Evolutionary conservation across 371 early-diverging fungal species (phyloP), one percentile per base, ranked within the genome.

Genomic region (Mucor piriformis): DNA sequence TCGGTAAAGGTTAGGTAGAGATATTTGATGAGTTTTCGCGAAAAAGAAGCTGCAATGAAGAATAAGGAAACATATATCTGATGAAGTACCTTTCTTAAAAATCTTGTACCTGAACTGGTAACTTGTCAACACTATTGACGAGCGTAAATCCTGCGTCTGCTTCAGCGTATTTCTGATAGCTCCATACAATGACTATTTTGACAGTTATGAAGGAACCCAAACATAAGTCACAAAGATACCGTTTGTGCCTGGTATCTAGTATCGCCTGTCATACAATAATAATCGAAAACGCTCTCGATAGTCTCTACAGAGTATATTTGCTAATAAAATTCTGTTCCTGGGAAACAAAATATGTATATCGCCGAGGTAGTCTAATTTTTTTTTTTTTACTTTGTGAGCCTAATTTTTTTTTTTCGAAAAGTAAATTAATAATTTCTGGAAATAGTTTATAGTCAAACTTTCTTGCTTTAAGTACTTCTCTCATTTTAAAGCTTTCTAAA

Each of bases 11-110:
- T 80, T 54, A 95, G 73, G 72, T 92, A 95, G 16, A 95, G 77
- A 63, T 95, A 96, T 71, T 96, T 96, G 42, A 96, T n/a, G 77
- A 2, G 95, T 95, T 63, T 96, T 94, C 0, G 89, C 92, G 61
- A 94, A 62, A 60, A 94, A 91, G 71, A 91, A 93, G 23, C 88
- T 42, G 10, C 8, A 18, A 20, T n/a, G n/a, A 38, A 38, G 15
- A 33, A n/a, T n/a, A n/a, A n/a, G n/a, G n/a, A n/a, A n/a, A n/a
- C n/a, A n/a, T n/a, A n/a, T n/a, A n/a, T n/a, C n/a, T 88, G 60
- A 6, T 20, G 38, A 18, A 21, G 29, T 64, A 66, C 72, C 75
- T 73, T 50, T 76, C 76, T 63, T 70, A 69, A 61, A 83, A 80
- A 51, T 82, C 64, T 44, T 73, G 49, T 32, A 70, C 54, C 6